A percentile compares a stretch with the other conserved stretches of the same genome.
These are phyloP conservation scores for Saccharomycopsis oosterbeekiorum DNA, from an alignment of 805 yeast species.

Conservation along the genomic window DNA sequence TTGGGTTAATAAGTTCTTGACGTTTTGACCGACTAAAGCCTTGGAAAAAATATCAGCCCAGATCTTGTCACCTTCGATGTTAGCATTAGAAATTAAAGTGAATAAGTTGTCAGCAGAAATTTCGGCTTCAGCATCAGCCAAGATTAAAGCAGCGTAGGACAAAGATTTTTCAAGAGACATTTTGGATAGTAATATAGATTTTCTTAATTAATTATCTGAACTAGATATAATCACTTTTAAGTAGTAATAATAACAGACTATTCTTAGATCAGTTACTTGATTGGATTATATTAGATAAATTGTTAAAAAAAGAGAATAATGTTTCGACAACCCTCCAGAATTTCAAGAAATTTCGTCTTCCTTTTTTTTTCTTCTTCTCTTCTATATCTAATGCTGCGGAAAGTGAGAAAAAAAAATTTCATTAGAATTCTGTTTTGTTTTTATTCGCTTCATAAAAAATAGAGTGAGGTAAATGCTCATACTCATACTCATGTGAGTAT, in stretches of 20 bases:
- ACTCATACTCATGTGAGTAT: too few species aligned
- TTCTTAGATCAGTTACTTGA: constrained; percentile 20
- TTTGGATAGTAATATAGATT: constrained; percentile 15
- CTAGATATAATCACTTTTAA: constrained; percentile 36
- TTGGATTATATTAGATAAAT: neutral
- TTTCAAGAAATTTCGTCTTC: neutral
- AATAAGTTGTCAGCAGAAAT: constrained; percentile 75
- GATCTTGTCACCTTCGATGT: constrained; percentile 68
- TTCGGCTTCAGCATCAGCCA: constrained; percentile 87
- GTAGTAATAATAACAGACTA: constrained; percentile 33
- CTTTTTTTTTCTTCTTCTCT: neutral
- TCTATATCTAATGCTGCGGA: neutral
- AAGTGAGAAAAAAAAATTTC: neutral
- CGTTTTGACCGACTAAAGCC: constrained; percentile 77
- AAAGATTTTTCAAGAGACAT: constrained; percentile 70
- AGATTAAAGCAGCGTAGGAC: constrained; percentile 88
- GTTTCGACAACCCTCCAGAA: neutral
- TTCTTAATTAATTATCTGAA: constrained; percentile 6
- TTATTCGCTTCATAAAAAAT: too few species aligned
- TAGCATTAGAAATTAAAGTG: constrained; percentile 73
- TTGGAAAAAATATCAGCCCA: constrained; percentile 86
- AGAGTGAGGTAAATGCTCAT: too few species aligned
- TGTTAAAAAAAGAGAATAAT: neutral
- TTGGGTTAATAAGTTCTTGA: constrained; percentile 67
- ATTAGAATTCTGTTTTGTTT: neutral